Conservation (phyloP, 164 flowering plant genomes). For the Nelumbo lutea region DNA sequence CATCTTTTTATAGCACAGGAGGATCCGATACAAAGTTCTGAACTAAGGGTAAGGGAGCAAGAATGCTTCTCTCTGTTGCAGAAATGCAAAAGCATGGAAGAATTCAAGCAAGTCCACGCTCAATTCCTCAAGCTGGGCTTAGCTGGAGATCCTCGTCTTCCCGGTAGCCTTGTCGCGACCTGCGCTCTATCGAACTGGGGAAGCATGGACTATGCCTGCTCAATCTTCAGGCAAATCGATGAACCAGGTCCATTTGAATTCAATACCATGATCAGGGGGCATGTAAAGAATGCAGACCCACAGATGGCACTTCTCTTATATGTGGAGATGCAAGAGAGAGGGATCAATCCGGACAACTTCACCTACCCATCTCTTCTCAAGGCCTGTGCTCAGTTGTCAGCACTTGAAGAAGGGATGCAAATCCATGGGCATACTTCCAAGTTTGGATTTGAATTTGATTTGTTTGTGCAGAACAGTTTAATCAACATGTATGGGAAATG, state of each 20-base stretch:
- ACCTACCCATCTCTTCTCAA: constrained; percentile 69
- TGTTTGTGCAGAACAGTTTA: constrained; percentile 79
- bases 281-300: constrained; percentile 34
- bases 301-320: constrained; percentile 41
- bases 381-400: constrained; percentile 43
- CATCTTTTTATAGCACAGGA: constrained; percentile 25
- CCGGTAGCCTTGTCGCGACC: constrained; percentile 48
- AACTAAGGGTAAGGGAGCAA: constrained; percentile 34
- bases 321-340: constrained; percentile 52
- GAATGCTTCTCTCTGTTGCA: constrained; percentile 45
- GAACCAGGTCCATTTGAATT: constrained; percentile 56
- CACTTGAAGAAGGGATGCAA: constrained; percentile 50
- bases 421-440: constrained; percentile 65
- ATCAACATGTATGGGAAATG: constrained; percentile 78
- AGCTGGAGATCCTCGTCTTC: constrained; percentile 28
- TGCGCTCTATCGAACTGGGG: constrained; percentile 78
- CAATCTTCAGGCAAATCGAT: constrained; percentile 52
- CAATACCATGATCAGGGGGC: constrained; percentile 75
- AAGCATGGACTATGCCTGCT: constrained; percentile 76
- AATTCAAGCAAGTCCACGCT: constrained; percentile 66
- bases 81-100: constrained; percentile 60
- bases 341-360: constrained; percentile 49
- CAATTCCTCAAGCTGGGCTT: constrained; percentile 56
- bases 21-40: constrained; percentile 21
- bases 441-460: constrained; percentile 53